Evolutionary conservation across 1,284 basidiomycete species (phyloP).

Genomic region (Exobasidium rhododendri): DNA sequence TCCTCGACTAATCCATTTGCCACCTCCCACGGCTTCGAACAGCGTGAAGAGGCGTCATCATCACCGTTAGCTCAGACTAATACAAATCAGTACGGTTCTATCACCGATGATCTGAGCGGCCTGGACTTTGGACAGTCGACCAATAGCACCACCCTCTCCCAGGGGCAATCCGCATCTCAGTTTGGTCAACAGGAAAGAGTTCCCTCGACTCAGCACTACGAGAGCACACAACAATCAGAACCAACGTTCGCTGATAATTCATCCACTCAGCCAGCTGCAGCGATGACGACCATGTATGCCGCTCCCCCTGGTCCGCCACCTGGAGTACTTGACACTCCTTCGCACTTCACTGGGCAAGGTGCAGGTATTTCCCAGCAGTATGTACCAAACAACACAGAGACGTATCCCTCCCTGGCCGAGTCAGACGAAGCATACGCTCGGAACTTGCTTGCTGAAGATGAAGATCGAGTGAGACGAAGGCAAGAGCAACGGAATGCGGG

Average conservation of each 20-base stretch:
- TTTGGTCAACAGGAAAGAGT: neutral
- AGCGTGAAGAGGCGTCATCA: neutral
- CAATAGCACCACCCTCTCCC: neutral
- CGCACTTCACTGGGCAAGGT: too few species aligned
- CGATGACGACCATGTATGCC: slow-evolving; percentile 2
- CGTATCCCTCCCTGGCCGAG: neutral
- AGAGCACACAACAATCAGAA: too few species aligned
- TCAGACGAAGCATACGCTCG: slow-evolving; percentile 9
- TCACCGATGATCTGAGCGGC: neutral
- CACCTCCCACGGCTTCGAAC: neutral
- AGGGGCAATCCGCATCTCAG: neutral
- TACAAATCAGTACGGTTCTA: neutral
- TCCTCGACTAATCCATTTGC: neutral
- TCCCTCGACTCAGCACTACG: too few species aligned
- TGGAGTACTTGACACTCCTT: neutral
- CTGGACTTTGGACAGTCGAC: neutral
- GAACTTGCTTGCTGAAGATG: neutral
- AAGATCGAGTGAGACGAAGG: neutral
- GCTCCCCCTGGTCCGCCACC: slow-evolving; percentile 10
- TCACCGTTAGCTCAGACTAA: neutral
- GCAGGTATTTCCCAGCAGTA: too few species aligned
- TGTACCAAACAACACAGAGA: too few species aligned
- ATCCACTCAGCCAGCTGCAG: neutral
- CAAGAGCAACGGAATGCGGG: neutral
- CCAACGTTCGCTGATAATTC: too few species aligned